phyloP scores from a whole-genome alignment of 2,329 filamentous ascomycete species.

The Trichoderma arundinaceum region DNA sequence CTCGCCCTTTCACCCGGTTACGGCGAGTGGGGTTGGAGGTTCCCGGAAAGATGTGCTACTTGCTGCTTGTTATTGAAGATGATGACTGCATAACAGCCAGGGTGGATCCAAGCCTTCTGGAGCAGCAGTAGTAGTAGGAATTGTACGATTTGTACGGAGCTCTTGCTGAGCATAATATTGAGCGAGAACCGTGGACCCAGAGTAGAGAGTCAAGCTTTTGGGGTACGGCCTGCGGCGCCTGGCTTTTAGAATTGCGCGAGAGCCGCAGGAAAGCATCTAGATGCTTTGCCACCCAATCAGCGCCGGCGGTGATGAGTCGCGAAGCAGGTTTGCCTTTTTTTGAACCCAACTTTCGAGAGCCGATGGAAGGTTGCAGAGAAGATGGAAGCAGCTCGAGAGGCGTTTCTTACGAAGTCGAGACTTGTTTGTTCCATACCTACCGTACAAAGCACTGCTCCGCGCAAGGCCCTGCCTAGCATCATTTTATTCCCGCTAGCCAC shows the following conservation, averaged over 20 bases:
- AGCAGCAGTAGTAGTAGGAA: not conserved
- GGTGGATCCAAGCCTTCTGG: not conserved
- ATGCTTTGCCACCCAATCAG: conserved; percentile 10
- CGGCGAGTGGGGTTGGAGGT: not conserved
- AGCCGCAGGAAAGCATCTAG: conserved; percentile 2
- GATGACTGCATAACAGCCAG: not conserved
- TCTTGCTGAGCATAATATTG: not conserved
- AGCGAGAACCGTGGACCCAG: too few relatives aligned
- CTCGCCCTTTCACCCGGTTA: not conserved
- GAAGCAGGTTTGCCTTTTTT: conserved; percentile 1
- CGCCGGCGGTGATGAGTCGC: not conserved
- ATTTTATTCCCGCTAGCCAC: too few relatives aligned
- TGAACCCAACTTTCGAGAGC: too few relatives aligned
- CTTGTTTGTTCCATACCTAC: too few relatives aligned
- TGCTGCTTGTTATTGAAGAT: not conserved
- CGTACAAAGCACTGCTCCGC: too few relatives aligned
- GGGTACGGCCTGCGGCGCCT: conserved; percentile 3
- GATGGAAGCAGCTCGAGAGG: not conserved
- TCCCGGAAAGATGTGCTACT: not conserved
- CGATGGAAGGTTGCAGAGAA: not conserved
- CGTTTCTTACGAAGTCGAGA: too few relatives aligned
- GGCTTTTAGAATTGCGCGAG: conserved; percentile 5
- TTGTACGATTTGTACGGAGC: not conserved
- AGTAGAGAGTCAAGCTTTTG: not conserved
- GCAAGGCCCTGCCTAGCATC: too few relatives aligned